These are phyloP conservation scores for Xylaria cubensis DNA, from an alignment of 495 filamentous ascomycete species.

Conservation along the genomic window DNA sequence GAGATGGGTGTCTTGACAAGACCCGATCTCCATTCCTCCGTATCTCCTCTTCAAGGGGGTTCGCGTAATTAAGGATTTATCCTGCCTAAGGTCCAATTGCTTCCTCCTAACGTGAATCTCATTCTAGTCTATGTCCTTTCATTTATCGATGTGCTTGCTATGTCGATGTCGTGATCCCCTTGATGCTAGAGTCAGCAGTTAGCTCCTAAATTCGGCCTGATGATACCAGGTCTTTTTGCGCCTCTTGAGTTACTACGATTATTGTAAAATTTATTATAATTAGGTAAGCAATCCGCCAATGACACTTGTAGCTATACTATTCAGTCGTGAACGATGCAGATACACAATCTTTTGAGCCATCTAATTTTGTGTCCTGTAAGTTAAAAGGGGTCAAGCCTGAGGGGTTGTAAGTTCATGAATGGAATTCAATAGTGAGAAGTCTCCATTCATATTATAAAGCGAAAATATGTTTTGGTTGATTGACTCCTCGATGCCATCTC, in stretches of 20 bases:
- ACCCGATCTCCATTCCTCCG: constrained; percentile 5
- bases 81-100: background rate
- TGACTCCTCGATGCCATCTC: background rate
- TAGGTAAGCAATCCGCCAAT: background rate
- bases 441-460: background rate
- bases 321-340: background rate
- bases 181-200: background rate
- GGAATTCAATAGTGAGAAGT: background rate
- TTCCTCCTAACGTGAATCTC: background rate
- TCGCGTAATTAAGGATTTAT: constrained; percentile 19
- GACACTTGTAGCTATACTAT: background rate
- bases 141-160: background rate
- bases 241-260: background rate
- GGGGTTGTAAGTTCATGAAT: too few species aligned
- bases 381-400: too few species aligned
- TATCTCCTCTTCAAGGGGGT: constrained; percentile 15
- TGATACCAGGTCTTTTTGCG: background rate
- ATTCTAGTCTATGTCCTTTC: background rate
- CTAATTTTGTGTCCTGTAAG: background rate
- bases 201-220: background rate
- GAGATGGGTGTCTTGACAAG: background rate
- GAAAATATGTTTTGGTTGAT: background rate
- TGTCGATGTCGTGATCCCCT: background rate
- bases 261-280: background rate
- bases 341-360: background rate